Evolutionary conservation across 2,329 filamentous ascomycete species (phyloP), one percentile per base, ranked within the genome.

Genomic region (Fusarium dlaminii): DNA sequence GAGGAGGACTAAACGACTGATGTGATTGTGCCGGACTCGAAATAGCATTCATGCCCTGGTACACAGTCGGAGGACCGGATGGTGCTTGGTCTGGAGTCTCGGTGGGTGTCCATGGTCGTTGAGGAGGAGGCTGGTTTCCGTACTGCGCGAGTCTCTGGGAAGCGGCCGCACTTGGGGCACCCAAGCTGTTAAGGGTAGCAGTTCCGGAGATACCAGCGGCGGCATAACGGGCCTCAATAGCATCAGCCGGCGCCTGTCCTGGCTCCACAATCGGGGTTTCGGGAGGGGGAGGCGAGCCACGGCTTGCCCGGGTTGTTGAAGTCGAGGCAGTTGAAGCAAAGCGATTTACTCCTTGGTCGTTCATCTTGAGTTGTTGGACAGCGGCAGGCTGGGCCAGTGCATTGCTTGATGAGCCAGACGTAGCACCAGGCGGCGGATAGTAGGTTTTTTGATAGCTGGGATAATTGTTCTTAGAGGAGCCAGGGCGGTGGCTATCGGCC

Each of bases 201-300:
- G 94, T 92, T 6, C 95, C 95, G 6, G 95, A 94, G 73, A 98
- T 98, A 40, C 95, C 95, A 34, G 95, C 93, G 7, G 95, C 94
- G 6, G 95, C 95, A 87, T 97, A 98, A 63, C 95, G 90, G 57
- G 94, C 94, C 81, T 98, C 95, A 77, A 98, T 98, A 63, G 94
- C 94, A 45, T 93, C 94, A 61, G 91, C 90, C 5, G 92, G 90
- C n/a, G 91, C 87, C 60, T 86, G 87, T 24, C 90, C 91, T 3
- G 93, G 93, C 45, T 92, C 93, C 36, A 93, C 89, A 70, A 96
- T 88, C 37, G 96, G 94, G 0, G 96, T 98, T 81, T 98, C 96
- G 14, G 96, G 96, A 3, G 96, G 96, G 9, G 96, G 96, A 10
- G 96, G 96, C 34, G 96, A 98, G 48, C 96, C 96, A 76, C 96